Evolutionary conservation across 495 filamentous ascomycete genomes (phyloP), one percentile per base, ranked within the genome.

Genomic region (Penicillium robsamsonii): DNA sequence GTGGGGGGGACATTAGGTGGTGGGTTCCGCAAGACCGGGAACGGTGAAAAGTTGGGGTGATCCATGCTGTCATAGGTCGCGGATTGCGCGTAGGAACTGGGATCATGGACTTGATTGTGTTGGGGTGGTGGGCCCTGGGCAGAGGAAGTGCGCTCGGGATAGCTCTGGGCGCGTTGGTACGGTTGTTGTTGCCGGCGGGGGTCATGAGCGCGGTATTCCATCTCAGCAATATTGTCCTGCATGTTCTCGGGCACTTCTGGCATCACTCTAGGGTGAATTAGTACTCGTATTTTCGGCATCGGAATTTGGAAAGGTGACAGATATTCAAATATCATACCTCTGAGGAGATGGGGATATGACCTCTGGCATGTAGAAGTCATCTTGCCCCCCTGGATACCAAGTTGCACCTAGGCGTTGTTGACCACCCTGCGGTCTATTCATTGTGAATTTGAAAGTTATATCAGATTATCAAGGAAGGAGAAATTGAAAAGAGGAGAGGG

Each of bases 1-100:
- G 90, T 91, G 2, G 91, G 91, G 15, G 94, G 95, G 8, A 98
- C 90, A 69, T 97, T 96, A 38, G 91, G 85, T 17, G 90, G 91
- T 8, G 84, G 86, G 58, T 87, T 86, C 60, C 82, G 82, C 52
- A 96, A 79, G 58, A 89, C 88, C 35, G 94, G 94, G 70, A 98
- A 97, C 0, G 91, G 90, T 9, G 92, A 96, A 76, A 95, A 92
- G 55, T 86, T 90, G 27, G 93, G 90, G 37, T 82, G 76, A 51
- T 91, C 87, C 71, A 76, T 76, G 50, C 59, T 67, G 42, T 76
- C 75, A 57, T 77, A 75, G 51, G 75, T 63, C 10, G 76, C 60
- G 25, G 73, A 69, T 52, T 80, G 70, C 57, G 76, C 70, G 60
- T 81, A 71, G 40, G 72, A 55, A 38, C 64, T 64, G 30, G 69